Percentiles rank a stretch among this genome's conserved stretches.
These are phyloP conservation scores for Echium plantagineum DNA, from an alignment of 257 asterid species.

Conservation along the genomic window DNA sequence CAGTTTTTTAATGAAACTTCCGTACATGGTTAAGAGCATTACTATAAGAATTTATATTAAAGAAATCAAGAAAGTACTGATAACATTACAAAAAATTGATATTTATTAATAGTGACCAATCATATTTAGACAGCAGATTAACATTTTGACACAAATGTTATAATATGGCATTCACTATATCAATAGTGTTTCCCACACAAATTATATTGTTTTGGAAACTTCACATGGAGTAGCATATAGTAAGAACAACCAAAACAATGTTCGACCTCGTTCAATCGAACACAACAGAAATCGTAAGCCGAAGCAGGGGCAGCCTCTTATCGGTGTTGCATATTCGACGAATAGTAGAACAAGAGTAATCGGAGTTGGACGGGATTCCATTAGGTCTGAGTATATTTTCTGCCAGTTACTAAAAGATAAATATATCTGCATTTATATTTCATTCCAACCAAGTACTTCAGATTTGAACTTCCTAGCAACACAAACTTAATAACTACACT, in stretches of 20 bases:
- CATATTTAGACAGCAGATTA: neutral
- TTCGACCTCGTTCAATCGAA: too few species aligned
- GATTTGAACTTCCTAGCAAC: conserved; percentile 15
- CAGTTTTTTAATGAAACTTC: neutral
- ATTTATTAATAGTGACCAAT: too few species aligned
- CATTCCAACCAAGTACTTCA: conserved; percentile 19
- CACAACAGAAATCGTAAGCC: too few species aligned
- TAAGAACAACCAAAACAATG: too few species aligned
- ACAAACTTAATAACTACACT: conserved; percentile 30
- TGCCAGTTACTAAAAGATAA: conserved; percentile 16
- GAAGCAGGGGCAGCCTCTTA: too few species aligned
- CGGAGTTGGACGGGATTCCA: neutral
- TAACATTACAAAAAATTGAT: neutral
- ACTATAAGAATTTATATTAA: neutral
- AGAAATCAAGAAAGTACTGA: neutral
- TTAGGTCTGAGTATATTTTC: neutral
- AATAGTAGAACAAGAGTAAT: neutral
- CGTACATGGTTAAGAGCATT: neutral
- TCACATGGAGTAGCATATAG: too few species aligned
- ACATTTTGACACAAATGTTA: neutral
- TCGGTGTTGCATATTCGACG: neutral
- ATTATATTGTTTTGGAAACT: too few species aligned
- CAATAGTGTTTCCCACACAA: too few species aligned
- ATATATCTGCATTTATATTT: conserved; percentile 20
- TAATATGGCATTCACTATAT: neutral